phyloP scores from a whole-genome alignment of 192 early-diverging fungal species.

The Gaertneriomyces sp. region DNA sequence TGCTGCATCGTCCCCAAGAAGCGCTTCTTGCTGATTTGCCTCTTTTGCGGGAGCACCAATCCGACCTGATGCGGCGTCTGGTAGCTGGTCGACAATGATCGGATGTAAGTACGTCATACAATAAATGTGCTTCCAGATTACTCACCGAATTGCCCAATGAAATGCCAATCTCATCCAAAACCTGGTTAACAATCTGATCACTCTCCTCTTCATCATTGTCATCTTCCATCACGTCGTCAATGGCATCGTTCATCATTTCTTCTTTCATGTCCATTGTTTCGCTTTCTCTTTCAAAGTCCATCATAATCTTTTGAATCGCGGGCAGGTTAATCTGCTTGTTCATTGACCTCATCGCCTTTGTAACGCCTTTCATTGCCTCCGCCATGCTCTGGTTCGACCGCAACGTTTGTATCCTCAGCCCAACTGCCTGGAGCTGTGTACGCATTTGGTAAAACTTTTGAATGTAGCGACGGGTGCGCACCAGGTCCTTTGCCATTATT shows the following conservation, averaged over 20 bases:
- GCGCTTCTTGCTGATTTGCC: conserved; percentile 1
- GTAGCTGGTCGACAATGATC: conserved; percentile 3
- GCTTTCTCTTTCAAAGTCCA: conserved; percentile 93
- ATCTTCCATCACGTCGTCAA: conserved; percentile 95
- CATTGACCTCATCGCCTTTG: conserved; percentile 96
- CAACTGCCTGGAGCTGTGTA: conserved; percentile 88
- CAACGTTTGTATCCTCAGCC: conserved; percentile 85
- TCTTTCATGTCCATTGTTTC: conserved; percentile 99
- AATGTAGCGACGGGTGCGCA: conserved; percentile 85
- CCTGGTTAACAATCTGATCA: conserved; percentile 87
- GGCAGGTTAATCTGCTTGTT: conserved; percentile 93
- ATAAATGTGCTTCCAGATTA: background rate
- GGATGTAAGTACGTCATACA: too few relatives aligned
- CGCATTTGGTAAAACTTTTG: conserved; percentile 97
- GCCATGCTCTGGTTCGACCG: conserved; percentile 95
- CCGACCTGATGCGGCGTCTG: conserved; percentile 11
- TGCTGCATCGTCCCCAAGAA: conserved; percentile 68
- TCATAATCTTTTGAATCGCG: conserved; percentile 90
- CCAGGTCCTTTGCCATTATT: conserved; percentile 97
- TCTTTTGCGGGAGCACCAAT: conserved; percentile 23
- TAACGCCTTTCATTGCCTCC: conserved; percentile 90
- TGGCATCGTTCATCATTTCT: conserved; percentile 96
- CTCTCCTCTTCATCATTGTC: conserved; percentile 88
- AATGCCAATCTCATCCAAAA: conserved; percentile 95
- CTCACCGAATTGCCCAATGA: conserved; percentile 68